Evolutionary conservation across 2,329 filamentous ascomycete genomes (phyloP).

Genomic region (Chalaropsis ovoidea): DNA sequence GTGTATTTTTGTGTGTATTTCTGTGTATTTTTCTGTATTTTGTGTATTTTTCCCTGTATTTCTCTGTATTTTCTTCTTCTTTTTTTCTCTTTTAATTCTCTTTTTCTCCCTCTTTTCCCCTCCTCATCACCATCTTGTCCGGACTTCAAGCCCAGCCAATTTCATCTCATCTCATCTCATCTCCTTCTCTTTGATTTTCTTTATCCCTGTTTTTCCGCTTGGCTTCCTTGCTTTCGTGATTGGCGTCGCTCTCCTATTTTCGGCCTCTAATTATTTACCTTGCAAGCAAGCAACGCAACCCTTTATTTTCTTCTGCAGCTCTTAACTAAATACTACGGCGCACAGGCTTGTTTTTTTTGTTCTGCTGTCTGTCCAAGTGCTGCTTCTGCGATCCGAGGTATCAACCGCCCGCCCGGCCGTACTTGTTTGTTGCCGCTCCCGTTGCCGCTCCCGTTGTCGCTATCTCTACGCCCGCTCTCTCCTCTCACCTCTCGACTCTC

Average conservation of each 20-base stretch:
- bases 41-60: slow-evolving; percentile 8
- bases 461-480: no score
- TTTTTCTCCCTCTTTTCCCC: slow-evolving; percentile 4
- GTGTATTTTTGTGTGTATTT: slow-evolving; percentile 15
- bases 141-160: neutral
- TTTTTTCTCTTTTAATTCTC: slow-evolving; percentile 2
- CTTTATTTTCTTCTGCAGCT: slow-evolving; percentile 9
- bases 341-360: neutral
- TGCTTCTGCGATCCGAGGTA: no score
- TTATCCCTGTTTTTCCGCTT: slow-evolving; percentile 7
- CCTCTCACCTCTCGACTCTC: no score
- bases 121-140: neutral
- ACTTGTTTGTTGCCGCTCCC: no score
- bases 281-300: neutral
- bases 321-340: neutral
- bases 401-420: no score
- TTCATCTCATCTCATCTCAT: neutral
- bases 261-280: neutral
- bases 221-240: slow-evolving; percentile 1
- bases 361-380: no score
- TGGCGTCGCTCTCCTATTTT: slow-evolving; percentile 10
- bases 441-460: no score
- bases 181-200: neutral
- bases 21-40: slow-evolving; percentile 20
- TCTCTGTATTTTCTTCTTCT: slow-evolving; percentile 24